phyloP scores from a whole-genome alignment of 345 rosid genomes.

The Hypericum perforatum region DNA sequence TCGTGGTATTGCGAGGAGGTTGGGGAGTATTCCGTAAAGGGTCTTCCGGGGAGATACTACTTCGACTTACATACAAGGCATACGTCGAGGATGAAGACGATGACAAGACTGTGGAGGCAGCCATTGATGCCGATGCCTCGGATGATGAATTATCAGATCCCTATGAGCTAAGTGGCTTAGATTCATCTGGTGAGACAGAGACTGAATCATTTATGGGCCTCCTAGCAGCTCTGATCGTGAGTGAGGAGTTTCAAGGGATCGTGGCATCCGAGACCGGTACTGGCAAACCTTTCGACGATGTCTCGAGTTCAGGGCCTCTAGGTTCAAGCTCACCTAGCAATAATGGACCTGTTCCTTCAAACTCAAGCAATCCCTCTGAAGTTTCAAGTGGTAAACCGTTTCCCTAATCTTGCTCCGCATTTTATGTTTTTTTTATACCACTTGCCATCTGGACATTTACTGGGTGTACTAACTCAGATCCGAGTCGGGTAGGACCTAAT shows the following conservation, averaged over 20 bases:
- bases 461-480: no score
- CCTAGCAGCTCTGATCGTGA: slow-evolving; percentile 80
- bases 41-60: slow-evolving; percentile 72
- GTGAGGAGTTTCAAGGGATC: slow-evolving; percentile 96
- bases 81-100: slow-evolving; percentile 99
- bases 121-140: slow-evolving; percentile 37
- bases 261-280: slow-evolving; percentile 80
- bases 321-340: slow-evolving; percentile 25
- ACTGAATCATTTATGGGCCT: slow-evolving; percentile 93
- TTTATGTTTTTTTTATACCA: no score
- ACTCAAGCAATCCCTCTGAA: slow-evolving; percentile 27
- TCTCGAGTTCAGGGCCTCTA: slow-evolving; percentile 23
- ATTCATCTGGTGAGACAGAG: slow-evolving; percentile 5
- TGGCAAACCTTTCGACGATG: slow-evolving; percentile 34
- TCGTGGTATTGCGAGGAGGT: slow-evolving; percentile 60
- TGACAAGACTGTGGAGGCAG: slow-evolving; percentile 39
- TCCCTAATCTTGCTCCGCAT: no score
- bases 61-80: slow-evolving; percentile 90
- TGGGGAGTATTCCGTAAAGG: slow-evolving; percentile 71
- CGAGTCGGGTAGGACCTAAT: no score
- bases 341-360: slow-evolving; percentile 25
- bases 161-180: no score
- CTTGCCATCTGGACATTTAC: no score
- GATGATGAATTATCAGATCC: slow-evolving; percentile 77
- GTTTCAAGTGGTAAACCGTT: slow-evolving; percentile 24